Conservation (phyloP, 2,329 filamentous ascomycete genomes). For the Colletotrichum scovillei region DNA sequence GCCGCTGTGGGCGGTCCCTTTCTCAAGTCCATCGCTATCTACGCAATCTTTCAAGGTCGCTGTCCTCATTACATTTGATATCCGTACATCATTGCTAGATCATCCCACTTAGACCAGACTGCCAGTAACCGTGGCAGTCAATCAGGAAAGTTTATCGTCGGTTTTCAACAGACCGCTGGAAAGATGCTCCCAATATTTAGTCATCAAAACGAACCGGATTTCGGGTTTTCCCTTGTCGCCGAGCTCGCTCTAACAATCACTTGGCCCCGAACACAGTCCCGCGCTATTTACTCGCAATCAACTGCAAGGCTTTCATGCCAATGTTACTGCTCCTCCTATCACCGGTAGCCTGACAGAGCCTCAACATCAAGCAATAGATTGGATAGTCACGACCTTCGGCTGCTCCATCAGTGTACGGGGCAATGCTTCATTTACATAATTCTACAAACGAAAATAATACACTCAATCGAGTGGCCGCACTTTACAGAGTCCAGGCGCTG, state of each 20-base stretch:
- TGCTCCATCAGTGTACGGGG: neutral
- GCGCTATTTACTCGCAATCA: neutral
- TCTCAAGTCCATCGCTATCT: neutral
- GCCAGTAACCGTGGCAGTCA: neutral
- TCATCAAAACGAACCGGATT: neutral
- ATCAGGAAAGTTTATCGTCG: neutral
- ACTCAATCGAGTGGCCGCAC: neutral
- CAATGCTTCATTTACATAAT: slow-evolving; percentile 25
- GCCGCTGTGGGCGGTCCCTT: neutral
- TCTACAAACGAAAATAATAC: slow-evolving; percentile 36
- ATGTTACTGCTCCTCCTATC: neutral
- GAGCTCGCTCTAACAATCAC: neutral
- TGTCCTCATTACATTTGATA: neutral
- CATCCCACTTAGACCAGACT: neutral
- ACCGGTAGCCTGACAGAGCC: neutral
- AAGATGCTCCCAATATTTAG: neutral
- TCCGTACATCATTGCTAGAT: neutral
- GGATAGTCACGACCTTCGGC: no score
- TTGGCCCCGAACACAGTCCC: no score
- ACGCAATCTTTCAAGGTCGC: no score
- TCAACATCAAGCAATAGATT: no score
- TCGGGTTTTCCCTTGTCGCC: neutral
- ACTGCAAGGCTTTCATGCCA: neutral
- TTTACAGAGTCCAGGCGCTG: slow-evolving; percentile 9
- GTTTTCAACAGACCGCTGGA: neutral